Base-by-base conservation (phyloP, 176 grass and related monocot genomes). In the Microstegium vimineum region DNA sequence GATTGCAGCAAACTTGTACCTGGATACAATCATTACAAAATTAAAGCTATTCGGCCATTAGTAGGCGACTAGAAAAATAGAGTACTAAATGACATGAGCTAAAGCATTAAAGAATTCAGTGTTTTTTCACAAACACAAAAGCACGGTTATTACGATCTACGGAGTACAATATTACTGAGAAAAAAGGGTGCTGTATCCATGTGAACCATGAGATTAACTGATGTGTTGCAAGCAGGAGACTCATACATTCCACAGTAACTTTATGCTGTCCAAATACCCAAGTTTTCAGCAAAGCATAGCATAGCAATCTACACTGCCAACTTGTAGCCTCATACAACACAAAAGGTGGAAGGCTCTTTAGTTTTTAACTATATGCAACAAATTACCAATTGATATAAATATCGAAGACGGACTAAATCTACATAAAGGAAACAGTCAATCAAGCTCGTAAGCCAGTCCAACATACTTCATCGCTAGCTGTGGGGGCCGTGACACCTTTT, bases 1-100 rank as follows among this genome's bases (percentile, higher is more conserved):
- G 82, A 85, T 99, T 90, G 82, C 89, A 93, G 61, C 93, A 99
- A 90, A 99, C 80, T 33, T 65, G 83, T 91, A 99, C 60, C 93
- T 98, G 89, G 32, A 68, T 46, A 87, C 31, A 77, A 73, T 12
- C 57, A 31, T 62, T 69, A 31, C 56, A 83, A 76, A 77, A 56
- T 74, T 73, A 70, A 61, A n/a, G 5, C 33, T 67, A 49, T 59
- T 67, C 12, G 28, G 18, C 64, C 18, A 49, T 73, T 17, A 36
- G 35, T 9, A 71, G 11, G 73, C 76, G 26, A 67, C 17, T 57
- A 46, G 59, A 64, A 78, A 63, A 35, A 49, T 73, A 62, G 5
- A 76, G 64, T 17, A 5, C 22, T 47, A 42, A 45, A 72, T 11
- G 9, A 25, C 12, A 68, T 28, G 27, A 57, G 18, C 26, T 8